phyloP scores from a whole-genome alignment of 176 grass and related monocot genomes.

The Oryza glumipatula region DNA sequence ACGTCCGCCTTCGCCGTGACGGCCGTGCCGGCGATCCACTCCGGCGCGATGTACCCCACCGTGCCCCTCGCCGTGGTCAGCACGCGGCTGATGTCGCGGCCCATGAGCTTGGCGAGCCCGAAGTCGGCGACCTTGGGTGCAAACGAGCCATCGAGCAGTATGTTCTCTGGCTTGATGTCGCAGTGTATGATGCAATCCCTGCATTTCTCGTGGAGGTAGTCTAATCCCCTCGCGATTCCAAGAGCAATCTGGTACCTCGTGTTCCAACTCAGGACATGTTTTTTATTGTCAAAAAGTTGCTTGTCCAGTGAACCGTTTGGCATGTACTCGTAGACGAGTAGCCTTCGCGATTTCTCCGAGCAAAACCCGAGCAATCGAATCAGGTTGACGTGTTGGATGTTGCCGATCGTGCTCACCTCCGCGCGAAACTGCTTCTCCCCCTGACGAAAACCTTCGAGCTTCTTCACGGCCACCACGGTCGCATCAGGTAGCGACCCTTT shows the following conservation, averaged over 20 bases:
- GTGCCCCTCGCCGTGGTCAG: constrained; percentile 32
- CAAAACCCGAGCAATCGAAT: background rate
- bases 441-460: background rate
- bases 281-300: background rate
- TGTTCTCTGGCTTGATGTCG: constrained; percentile 62
- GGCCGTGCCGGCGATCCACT: constrained; percentile 12
- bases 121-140: constrained; percentile 36
- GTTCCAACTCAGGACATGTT: background rate
- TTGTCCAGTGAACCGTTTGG: background rate
- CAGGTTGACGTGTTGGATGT: background rate
- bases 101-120: constrained; percentile 19
- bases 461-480: background rate
- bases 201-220: constrained; percentile 51
- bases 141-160: constrained; percentile 48
- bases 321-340: background rate
- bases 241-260: constrained; percentile 36
- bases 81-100: constrained; percentile 13
- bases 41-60: constrained; percentile 22
- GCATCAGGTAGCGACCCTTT: too few species aligned
- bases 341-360: background rate
- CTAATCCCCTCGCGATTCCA: constrained; percentile 42
- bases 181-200: constrained; percentile 61
- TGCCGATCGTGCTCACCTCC: background rate
- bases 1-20: constrained; percentile 32
- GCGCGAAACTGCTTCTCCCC: background rate